Evolutionary conservation across 441 rosid species (phyloP), one percentile per base, ranked within the genome.

Genomic region (Theobroma grandiflorum): DNA sequence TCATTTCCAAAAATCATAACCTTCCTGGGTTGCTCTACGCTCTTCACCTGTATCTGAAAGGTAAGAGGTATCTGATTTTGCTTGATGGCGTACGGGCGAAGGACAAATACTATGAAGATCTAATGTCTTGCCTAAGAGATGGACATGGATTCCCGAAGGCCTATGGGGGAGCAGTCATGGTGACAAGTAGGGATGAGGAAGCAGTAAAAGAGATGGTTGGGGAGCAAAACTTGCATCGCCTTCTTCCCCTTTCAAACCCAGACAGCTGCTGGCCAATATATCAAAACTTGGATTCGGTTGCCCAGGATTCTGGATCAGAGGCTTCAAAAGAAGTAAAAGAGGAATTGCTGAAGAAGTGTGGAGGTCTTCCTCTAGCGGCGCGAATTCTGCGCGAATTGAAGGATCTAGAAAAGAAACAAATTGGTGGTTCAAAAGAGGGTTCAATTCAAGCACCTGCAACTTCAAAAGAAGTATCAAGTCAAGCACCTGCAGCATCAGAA

Each of bases 41-140:
- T 20, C 86, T 89, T 76, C 85, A 86, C 80, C 81, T 78, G 74
- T 79, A 82, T 42, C 77, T 90, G 45, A 67, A 77, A 80, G 87
- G 92, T 9, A 89, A 92, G 80, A 90, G 82, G 79, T 89, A 87
- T 77, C 84, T 90, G 63, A 82, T 90, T 26, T 87, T 90, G 52
- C 78, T 91, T 5, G 92, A 91, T 40, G 83, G 86, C 66, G 85
- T 78, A 11, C 75, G 78, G 1, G 74, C 82, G 2, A 3, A 50
- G 0, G 86, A 80, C 59, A 31, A 52, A 0, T 91, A 88, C 90
- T 15, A 76, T 42, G 22, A 79, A 18, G 43, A 22, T 4, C 77
- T 89, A 33, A 63, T 66, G 16, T 63, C 69, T 26, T 73, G 78
- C 40, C 63, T 20, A 8, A 11, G 37, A 8, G 20, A 3, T 6